Base-by-base conservation (phyloP, 352 stramenopile genomes). In the Blastocystis sp. region DNA sequence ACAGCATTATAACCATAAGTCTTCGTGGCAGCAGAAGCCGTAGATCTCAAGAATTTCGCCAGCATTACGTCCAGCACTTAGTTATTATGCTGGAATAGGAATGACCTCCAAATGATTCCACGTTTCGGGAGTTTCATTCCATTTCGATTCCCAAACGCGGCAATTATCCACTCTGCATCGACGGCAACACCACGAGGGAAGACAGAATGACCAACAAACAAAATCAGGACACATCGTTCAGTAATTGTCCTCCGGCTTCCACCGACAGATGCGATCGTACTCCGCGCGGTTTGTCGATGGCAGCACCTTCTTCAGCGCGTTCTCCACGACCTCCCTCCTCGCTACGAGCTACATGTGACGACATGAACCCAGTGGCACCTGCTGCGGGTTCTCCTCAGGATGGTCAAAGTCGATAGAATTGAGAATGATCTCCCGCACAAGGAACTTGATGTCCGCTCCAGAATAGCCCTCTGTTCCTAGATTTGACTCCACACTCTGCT, bases 1-100 rank as follows among this genome's bases (percentile, higher is more conserved):
- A 64, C 48, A 79, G 69, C 40, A 54, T 79, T 79, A 79, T 63
- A 79, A 43, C 40, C 69, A 79, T 64, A 79, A 79, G 69, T 19
- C 69, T 43, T 79, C 34, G 69, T 42, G 28, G 52, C 69, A 79
- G 48, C 60, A 61, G 69, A 64, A 62, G 69, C 69, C 60, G 69
- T 79, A 45, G 48, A 64, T 64, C 69, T 62, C 69, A 79, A 79
- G 21, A 79, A 79, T 61, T 64, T 79, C 28, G 43, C 38, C 69
- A 79, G 69, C 69, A 79, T 79, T 79, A 38, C 21, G 19, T 42
- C 28, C 28, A 34, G 28, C 28, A 34, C 28, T 34, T 34, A 34
- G 28, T 34, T 34, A 34, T 34, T 34, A 34, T 34, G 28, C 28
- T 34, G 28, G 28, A 34, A 34, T 34, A 34, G 28, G 28, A 34